A percentile compares a stretch with the other conserved stretches of the same genome.
Conservation (phyloP, 805 yeast genomes). For the Metschnikowia kunwiensis region DNA sequence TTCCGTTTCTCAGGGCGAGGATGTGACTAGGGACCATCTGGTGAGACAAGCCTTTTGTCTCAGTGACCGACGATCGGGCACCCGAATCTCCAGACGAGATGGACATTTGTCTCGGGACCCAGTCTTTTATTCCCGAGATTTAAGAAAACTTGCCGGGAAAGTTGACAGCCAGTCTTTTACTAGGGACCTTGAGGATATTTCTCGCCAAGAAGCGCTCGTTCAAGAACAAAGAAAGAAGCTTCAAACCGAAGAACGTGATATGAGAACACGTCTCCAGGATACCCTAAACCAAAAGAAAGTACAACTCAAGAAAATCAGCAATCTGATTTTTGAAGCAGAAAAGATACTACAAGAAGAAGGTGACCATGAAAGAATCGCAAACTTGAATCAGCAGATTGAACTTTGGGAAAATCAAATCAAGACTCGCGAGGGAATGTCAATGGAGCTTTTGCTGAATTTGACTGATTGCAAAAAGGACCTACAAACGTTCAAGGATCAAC, state of each 20-base stretch:
- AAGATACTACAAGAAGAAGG: conserved; percentile 44
- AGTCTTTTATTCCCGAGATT: conserved; percentile 37
- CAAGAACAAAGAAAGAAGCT: conserved; percentile 15
- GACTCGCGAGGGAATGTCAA: conserved; percentile 26
- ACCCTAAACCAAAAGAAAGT: conserved; percentile 11
- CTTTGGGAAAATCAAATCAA: conserved; percentile 27
- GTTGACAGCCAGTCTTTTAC: conserved; percentile 18
- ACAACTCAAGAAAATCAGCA: conserved; percentile 17
- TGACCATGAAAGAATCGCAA: conserved; percentile 41
- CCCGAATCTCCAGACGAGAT: conserved; percentile 35
- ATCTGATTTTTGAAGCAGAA: conserved; percentile 31
- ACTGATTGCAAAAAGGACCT: conserved; percentile 6
- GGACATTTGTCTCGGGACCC: conserved; percentile 56
- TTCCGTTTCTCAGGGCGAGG: conserved; percentile 51
- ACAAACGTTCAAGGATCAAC: conserved; percentile 3
- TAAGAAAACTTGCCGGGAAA: conserved; percentile 28
- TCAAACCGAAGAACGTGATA: conserved; percentile 15
- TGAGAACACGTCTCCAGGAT: conserved; percentile 9
- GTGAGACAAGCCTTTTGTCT: conserved; percentile 35
- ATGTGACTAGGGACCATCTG: conserved; percentile 29
- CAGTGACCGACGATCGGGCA: conserved; percentile 44
- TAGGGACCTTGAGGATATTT: conserved; percentile 16
- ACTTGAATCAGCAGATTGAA: conserved; percentile 33
- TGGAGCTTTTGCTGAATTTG: conserved; percentile 20
- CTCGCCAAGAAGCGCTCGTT: conserved; percentile 17